Percentiles rank a stretch among this genome's conserved stretches.
These are phyloP conservation scores for Przewalskia tangutica DNA, from an alignment of 257 asterid species.

Conservation along the genomic window DNA sequence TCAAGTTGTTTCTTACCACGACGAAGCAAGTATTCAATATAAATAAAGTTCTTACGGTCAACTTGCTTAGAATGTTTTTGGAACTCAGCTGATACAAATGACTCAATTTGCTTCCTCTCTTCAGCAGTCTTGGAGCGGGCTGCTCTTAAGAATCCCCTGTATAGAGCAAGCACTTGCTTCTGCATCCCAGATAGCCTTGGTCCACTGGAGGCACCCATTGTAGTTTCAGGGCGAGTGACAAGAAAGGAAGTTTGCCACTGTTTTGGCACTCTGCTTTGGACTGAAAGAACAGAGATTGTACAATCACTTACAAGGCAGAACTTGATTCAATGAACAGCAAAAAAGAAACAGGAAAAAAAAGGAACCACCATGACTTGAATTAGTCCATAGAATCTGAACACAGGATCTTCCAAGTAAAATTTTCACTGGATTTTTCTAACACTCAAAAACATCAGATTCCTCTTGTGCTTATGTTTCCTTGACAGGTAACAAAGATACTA, in stretches of 20 bases:
- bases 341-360: background rate
- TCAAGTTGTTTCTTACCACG: conserved; percentile 84
- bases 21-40: conserved; percentile 68
- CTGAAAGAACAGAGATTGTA: background rate
- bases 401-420: background rate
- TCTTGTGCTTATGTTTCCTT: background rate
- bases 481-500: background rate
- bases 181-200: conserved; percentile 85
- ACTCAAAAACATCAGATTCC: background rate
- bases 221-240: background rate
- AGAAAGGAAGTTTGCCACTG: background rate
- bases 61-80: conserved; percentile 48
- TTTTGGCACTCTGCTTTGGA: background rate
- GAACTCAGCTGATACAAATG: conserved; percentile 65
- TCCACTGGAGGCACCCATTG: conserved; percentile 48
- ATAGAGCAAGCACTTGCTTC: conserved; percentile 74
- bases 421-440: background rate
- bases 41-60: conserved; percentile 71
- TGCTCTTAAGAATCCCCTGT: conserved; percentile 77
- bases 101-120: conserved; percentile 55
- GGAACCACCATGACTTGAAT: background rate
- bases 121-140: conserved; percentile 65
- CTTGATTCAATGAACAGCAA: background rate
- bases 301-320: background rate
- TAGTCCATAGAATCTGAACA: no score